Evolutionary conservation across 495 filamentous ascomycete species (phyloP).

Genomic region (Penicillium daleae): DNA sequence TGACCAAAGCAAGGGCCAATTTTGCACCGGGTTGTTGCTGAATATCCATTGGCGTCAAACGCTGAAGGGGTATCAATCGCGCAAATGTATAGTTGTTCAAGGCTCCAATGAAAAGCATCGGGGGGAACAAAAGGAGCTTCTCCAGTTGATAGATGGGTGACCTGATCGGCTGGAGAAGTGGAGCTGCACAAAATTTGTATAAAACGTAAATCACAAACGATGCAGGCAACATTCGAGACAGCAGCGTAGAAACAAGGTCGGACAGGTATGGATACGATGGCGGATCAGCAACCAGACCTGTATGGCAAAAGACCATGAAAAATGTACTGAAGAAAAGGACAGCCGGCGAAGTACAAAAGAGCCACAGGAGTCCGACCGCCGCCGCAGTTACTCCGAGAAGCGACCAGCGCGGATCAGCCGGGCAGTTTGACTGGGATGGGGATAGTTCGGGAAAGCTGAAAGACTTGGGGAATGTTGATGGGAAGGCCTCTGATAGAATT

Average conservation of each 20-base stretch:
- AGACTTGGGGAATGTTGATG: constrained; percentile 76
- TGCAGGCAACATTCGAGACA: constrained; percentile 77
- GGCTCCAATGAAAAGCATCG: constrained; percentile 75
- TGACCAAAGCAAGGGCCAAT: constrained; percentile 67
- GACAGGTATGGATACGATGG: constrained; percentile 58
- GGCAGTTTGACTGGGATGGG: constrained; percentile 45
- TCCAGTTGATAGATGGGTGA: constrained; percentile 64
- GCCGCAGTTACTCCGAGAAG: constrained; percentile 72
- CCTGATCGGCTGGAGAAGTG: constrained; percentile 58
- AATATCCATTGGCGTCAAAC: constrained; percentile 77
- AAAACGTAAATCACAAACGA: constrained; percentile 75
- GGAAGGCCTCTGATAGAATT: constrained; percentile 69
- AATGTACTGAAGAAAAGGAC: constrained; percentile 76
- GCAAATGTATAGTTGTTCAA: constrained; percentile 85
- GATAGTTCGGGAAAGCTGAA: constrained; percentile 64
- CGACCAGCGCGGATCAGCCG: constrained; percentile 69
- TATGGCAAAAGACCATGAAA: constrained; percentile 73
- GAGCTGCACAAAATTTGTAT: constrained; percentile 66
- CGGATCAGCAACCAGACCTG: constrained; percentile 78
- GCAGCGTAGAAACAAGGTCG: constrained; percentile 66
- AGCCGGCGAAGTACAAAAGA: constrained; percentile 68
- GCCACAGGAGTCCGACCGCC: constrained; percentile 66
- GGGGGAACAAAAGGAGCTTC: constrained; percentile 75
- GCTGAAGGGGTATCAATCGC: constrained; percentile 74
- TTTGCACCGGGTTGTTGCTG: constrained; percentile 76